Evolutionary conservation across 2,329 filamentous ascomycete species (phyloP), one percentile per base, ranked within the genome.

Genomic region (Blastomyces gilchristii): DNA sequence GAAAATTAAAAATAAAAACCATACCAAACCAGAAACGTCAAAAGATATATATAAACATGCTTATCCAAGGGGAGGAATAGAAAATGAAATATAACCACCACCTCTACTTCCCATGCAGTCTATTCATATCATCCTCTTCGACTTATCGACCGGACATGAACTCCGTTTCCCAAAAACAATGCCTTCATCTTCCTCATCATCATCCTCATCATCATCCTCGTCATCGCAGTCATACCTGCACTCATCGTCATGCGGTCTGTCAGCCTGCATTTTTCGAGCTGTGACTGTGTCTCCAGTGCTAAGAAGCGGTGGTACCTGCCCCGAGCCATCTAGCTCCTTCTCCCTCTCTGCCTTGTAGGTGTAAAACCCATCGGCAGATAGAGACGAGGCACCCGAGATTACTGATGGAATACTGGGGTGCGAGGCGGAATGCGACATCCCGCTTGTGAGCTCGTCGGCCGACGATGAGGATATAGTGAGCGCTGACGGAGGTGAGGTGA

Each of bases 371-470:
- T 79, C 77, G 8, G 72, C 74, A 12, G 77, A 79, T 34, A 79
- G 72, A 28, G 78, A 80, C 0, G 78, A 80, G 14, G 76, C 78
- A 37, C 76, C 76, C 0, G 78, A 79, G 18, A 77, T 67, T 18
- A 78, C 76, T 12, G 77, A 77, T 3, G 77, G 77, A 43, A 80
- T 78, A 66, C 78, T 79, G 4, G 77, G 78, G 65, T 79, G 77
- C 9, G 78, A 80, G 50, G 76, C 75, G 67, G 76, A 78, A 60
- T 79, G 77, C 37, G 78, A 79, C 69, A 79, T 78, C 60, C 77
- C 78, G 58, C 77, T 79, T 43, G 73, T 74, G 53, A 73, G 76
- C 61, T 78, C 77, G 61, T 77, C 77, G 43, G 75, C 73, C n/a
- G 77, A 77, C 1, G 77, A 78, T 7, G 78, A 79, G 14, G 77